Percentiles rank a stretch among this genome's conserved stretches.
These are phyloP conservation scores for Aleurites moluccanus DNA, from an alignment of 441 rosid species.

Conservation along the genomic window DNA sequence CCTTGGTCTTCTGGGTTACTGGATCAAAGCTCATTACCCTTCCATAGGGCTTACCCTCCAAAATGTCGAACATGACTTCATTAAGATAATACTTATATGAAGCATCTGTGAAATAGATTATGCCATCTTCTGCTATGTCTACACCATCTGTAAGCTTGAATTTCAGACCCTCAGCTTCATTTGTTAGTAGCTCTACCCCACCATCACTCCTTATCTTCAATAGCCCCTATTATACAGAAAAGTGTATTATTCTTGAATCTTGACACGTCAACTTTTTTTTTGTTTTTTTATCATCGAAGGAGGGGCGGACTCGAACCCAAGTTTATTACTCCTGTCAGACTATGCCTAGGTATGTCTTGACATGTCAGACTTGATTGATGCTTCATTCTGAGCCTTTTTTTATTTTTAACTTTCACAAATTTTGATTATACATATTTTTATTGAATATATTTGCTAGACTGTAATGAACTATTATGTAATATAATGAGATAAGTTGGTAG, in stretches of 20 bases:
- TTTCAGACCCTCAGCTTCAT: slow-evolving; percentile 61
- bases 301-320: too few species aligned
- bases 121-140: slow-evolving; percentile 59
- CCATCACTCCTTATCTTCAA: slow-evolving; percentile 50
- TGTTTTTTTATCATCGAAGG: too few species aligned
- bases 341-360: slow-evolving; percentile 54
- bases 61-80: slow-evolving; percentile 32
- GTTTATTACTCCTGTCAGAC: too few species aligned
- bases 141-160: slow-evolving; percentile 65
- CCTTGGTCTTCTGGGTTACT: slow-evolving; percentile 39
- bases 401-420: too few species aligned
- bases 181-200: slow-evolving; percentile 43
- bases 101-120: slow-evolving; percentile 74
- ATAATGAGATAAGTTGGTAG: too few species aligned
- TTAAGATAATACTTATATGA: slow-evolving; percentile 46
- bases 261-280: too few species aligned
- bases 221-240: slow-evolving; percentile 48
- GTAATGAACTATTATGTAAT: too few species aligned
- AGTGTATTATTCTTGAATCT: too few species aligned
- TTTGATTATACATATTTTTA: slow-evolving; percentile 32
- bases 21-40: slow-evolving; percentile 65
- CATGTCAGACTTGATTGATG: not conserved
- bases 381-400: too few species aligned
- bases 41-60: slow-evolving; percentile 72
- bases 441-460: slow-evolving; percentile 55